phyloP scores from a whole-genome alignment of 192 early-diverging fungal species.

The Backusella liffmaniae region DNA sequence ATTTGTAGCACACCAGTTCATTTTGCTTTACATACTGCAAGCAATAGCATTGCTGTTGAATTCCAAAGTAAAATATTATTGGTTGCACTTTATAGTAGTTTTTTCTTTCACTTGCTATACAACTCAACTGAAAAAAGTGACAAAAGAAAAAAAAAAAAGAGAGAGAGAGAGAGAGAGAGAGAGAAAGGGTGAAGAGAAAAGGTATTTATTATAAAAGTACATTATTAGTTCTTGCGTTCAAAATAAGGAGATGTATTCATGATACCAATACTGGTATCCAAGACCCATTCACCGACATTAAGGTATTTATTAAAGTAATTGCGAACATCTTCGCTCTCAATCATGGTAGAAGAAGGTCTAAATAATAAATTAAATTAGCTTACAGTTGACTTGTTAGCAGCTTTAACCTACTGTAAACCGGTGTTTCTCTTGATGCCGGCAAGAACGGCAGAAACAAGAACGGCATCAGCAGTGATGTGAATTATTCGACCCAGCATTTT shows the following conservation, averaged over 20 bases:
- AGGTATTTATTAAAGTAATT: constrained; percentile 54
- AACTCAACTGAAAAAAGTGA: too few species aligned
- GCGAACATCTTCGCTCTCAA: constrained; percentile 55
- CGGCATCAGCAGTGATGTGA: constrained; percentile 58
- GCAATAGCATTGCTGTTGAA: too few species aligned
- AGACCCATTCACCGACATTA: constrained; percentile 55
- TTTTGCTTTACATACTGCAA: too few species aligned
- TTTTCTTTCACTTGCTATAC: too few species aligned
- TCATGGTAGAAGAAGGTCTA: constrained; percentile 51
- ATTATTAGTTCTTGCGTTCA: constrained; percentile 40
- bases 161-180: background rate
- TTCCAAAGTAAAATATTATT: too few species aligned
- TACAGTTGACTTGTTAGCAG: background rate
- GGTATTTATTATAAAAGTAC: background rate
- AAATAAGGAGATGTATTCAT: constrained; percentile 55
- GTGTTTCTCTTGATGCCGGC: constrained; percentile 60
- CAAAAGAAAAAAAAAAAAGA: background rate
- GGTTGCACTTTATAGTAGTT: too few species aligned
- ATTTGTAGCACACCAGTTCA: too few species aligned
- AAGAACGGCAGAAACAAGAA: constrained; percentile 59
- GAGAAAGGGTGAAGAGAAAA: background rate
- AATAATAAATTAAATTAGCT: background rate
- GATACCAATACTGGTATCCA: constrained; percentile 51
- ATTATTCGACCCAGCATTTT: constrained; percentile 49
- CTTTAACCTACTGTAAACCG: constrained; percentile 40